Base-by-base conservation (phyloP, 2,329 filamentous ascomycete genomes). In the Colletotrichum chlorophyti region DNA sequence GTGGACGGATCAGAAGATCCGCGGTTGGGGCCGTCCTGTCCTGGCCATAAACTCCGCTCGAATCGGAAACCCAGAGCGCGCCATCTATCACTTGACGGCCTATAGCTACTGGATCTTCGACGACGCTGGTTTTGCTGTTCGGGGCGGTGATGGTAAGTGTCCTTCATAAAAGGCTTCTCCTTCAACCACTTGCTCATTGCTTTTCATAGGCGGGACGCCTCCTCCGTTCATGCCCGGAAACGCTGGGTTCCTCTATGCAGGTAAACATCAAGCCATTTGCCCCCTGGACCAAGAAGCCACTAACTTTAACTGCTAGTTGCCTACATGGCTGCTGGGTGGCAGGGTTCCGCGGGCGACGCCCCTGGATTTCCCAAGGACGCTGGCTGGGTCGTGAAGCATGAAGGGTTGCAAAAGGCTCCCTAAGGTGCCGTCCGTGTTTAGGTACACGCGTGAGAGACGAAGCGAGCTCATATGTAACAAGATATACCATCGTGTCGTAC, bases 1-100 rank as follows among this genome's bases (percentile, higher is more conserved):
- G 0, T 81, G 78, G 78, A 69, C 74, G 7, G 74, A 79, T 26
- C 66, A 67, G 15, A 70, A 73, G 29, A 75, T 75, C 4, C 77
- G 71, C 6, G 78, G 79, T 0, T 82, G 79, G 79, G 78, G 79
- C 14, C 73, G 79, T 6, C 75, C 76, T 0, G 72, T 80, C 53
- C 53, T 81, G 17, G 78, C 79, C 0, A 80, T 82, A 63, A 81
- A 77, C 46, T 71, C 75, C 5, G 70, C 74, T 0, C 67, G 74
- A 10, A 66, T 80, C 14, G 76, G 77, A 0, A 72, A 78, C n/a
- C 67, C 68, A 0, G 71, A 78, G 12, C 64, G 73, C 1, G 79
- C 79, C 0, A 68, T 80, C 9, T 67, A 69, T 4, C 73, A 77
- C 50, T 45, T 79, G 6, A 78, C 76, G 2, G 72, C 72, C 12